A percentile compares a stretch with the other conserved stretches of the same genome.
phyloP scores from a whole-genome alignment of 1,284 basidiomycete genomes.

The Apiotrichum veenhuisii region DNA sequence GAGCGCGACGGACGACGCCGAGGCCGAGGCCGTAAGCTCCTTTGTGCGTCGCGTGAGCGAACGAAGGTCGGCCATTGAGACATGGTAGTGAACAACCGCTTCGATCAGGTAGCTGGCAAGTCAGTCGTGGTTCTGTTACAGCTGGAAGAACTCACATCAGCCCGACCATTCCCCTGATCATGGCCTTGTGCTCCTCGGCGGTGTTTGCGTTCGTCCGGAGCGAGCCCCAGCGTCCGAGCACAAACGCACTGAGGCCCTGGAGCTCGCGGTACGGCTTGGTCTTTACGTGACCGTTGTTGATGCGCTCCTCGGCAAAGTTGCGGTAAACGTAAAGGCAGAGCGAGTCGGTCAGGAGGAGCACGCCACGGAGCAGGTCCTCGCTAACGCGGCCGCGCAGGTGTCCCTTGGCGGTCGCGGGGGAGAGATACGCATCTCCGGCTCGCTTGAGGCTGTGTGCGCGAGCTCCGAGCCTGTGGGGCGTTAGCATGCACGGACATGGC shows the following conservation, averaged over 20 bases:
- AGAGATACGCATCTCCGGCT: constrained; percentile 39
- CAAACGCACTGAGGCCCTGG: constrained; percentile 31
- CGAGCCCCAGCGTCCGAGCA: constrained; percentile 35
- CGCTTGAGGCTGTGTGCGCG: constrained; percentile 39
- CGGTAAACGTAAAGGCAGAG: constrained; percentile 53
- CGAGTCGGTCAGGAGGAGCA: constrained; percentile 52
- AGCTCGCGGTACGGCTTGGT: constrained; percentile 30
- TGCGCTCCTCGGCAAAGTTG: constrained; percentile 53
- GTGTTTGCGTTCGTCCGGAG: constrained; percentile 8
- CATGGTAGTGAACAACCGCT: constrained; percentile 39
- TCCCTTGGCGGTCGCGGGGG: constrained; percentile 22
- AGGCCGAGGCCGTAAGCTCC: constrained; percentile 16
- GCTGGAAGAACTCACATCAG: constrained; percentile 35
- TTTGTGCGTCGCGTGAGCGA: constrained; percentile 28
- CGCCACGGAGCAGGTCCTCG: constrained; percentile 38
- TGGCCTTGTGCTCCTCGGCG: constrained; percentile 24
- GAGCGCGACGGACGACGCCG: not conserved
- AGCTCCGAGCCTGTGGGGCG: constrained; percentile 15
- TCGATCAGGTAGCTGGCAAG: constrained; percentile 40
- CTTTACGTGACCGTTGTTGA: constrained; percentile 26
- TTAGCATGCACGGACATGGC: not conserved
- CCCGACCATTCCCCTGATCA: constrained; percentile 41
- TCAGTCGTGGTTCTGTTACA: not conserved
- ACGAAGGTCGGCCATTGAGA: constrained; percentile 30
- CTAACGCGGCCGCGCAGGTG: constrained; percentile 23